These are phyloP conservation scores for Russula sp. DNA, from an alignment of 768 basidiomycete species.

Conservation along the genomic window DNA sequence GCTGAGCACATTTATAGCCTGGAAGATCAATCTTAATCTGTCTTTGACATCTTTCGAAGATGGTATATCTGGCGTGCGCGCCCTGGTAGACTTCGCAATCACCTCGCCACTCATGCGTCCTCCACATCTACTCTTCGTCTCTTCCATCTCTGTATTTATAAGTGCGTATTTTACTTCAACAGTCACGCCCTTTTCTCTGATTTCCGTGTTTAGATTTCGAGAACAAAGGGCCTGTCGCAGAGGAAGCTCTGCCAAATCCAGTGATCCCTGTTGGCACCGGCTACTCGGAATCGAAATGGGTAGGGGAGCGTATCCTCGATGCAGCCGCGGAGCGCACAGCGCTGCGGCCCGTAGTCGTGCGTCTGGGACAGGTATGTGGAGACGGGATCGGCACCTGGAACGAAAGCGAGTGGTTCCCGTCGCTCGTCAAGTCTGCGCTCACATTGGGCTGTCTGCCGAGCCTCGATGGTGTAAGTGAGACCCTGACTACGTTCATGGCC, in stretches of 20 bases:
- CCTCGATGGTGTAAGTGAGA: conserved; percentile 21
- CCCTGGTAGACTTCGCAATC: conserved; percentile 26
- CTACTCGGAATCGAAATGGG: conserved; percentile 28
- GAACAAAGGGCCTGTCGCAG: conserved; percentile 22
- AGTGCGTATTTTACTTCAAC: conserved; percentile 8
- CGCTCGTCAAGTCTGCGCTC: conserved; percentile 24
- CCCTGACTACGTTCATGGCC: not conserved
- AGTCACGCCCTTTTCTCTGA: not conserved
- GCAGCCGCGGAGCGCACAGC: conserved; percentile 22
- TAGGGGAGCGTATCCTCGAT: conserved; percentile 25
- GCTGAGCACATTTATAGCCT: conserved; percentile 18
- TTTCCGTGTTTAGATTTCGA: conserved; percentile 21
- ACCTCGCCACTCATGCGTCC: conserved; percentile 16
- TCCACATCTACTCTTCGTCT: conserved; percentile 26
- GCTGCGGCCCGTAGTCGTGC: conserved; percentile 22
- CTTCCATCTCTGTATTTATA: conserved; percentile 26
- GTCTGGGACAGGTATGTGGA: conserved; percentile 30
- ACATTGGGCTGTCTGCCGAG: conserved; percentile 24
- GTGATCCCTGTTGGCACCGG: conserved; percentile 22
- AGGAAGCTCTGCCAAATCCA: conserved; percentile 20
- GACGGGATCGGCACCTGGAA: conserved; percentile 29
- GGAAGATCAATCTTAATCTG: conserved; percentile 27
- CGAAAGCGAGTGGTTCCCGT: conserved; percentile 28
- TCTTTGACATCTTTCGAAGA: conserved; percentile 26
- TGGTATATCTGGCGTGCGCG: conserved; percentile 21